Evolutionary conservation across 805 yeast species (phyloP).

Genomic region (Saturnispora gosingensis): DNA sequence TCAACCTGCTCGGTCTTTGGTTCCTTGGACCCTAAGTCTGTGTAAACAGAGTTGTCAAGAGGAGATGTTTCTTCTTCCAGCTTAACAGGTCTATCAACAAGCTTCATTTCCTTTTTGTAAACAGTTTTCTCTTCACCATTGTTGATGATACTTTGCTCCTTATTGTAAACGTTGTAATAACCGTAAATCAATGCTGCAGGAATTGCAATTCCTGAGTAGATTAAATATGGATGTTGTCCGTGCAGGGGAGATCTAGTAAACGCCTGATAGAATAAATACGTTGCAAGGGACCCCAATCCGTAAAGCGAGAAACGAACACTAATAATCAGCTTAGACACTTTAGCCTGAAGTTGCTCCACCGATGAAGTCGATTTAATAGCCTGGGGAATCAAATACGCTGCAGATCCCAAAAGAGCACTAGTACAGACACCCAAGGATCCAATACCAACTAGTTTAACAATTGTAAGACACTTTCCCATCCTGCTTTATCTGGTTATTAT

Average conservation of each 20-base stretch:
- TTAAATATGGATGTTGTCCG: slow-evolving; percentile 63
- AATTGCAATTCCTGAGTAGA: slow-evolving; percentile 53
- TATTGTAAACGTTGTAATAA: slow-evolving; percentile 18
- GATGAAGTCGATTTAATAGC: neutral
- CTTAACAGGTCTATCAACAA: slow-evolving; percentile 17
- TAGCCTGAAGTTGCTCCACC: neutral
- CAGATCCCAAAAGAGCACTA: slow-evolving; percentile 33
- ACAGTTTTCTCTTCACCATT: slow-evolving; percentile 10
- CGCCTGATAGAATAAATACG: slow-evolving; percentile 45
- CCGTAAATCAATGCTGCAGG: slow-evolving; percentile 33
- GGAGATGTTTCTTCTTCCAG: slow-evolving; percentile 30
- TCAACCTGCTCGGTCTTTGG: slow-evolving; percentile 22
- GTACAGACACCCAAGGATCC: slow-evolving; percentile 61
- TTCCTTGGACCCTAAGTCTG: slow-evolving; percentile 29
- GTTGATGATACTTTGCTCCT: slow-evolving; percentile 22
- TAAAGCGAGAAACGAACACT: slow-evolving; percentile 19
- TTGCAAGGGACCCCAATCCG: slow-evolving; percentile 37
- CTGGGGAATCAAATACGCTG: slow-evolving; percentile 6
- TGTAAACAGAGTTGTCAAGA: slow-evolving; percentile 37
- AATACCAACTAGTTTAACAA: slow-evolving; percentile 54
- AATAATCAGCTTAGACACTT: slow-evolving; percentile 7
- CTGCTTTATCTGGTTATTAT: neutral
- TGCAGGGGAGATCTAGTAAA: slow-evolving; percentile 44
- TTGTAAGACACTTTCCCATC: slow-evolving; percentile 48
- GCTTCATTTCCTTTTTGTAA: slow-evolving; percentile 16